Evolutionary conservation across 306 rosid species (phyloP).

Genomic region (Gastrolobium villosum): DNA sequence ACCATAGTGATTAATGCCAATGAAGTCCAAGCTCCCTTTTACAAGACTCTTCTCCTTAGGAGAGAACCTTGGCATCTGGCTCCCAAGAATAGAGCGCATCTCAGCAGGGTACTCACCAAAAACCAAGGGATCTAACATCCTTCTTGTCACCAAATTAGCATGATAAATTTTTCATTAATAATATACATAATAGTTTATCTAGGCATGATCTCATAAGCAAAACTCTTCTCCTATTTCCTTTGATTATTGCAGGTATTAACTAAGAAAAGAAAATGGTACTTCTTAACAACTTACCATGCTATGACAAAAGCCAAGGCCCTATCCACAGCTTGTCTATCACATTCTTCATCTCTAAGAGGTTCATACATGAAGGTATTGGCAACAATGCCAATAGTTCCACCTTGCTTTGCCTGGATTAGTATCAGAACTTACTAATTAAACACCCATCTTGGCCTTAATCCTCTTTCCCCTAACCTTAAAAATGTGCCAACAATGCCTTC

Average conservation of each 20-base stretch:
- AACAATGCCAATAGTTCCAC: conserved; percentile 65
- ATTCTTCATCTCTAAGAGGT: conserved; percentile 64
- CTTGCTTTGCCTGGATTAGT: conserved; percentile 58
- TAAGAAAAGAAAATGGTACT: background rate
- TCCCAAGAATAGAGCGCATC: conserved; percentile 64
- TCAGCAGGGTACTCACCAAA: conserved; percentile 73
- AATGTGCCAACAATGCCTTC: conserved; percentile 32
- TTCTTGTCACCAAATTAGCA: conserved; percentile 34
- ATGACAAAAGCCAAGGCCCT: conserved; percentile 65
- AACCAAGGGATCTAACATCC: conserved; percentile 64
- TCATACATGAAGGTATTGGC: conserved; percentile 56
- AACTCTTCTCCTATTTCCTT: background rate
- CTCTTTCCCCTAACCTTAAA: background rate
- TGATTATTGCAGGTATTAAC: conserved; percentile 9
- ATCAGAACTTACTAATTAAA: conserved; percentile 25
- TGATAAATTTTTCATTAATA: background rate
- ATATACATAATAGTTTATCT: background rate
- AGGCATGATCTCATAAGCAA: conserved; percentile 29
- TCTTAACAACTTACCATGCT: conserved; percentile 58
- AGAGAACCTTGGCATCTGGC: conserved; percentile 62
- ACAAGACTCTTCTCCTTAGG: conserved; percentile 53
- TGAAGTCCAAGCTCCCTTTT: conserved; percentile 65
- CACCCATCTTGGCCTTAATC: background rate
- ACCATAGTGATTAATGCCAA: conserved; percentile 71
- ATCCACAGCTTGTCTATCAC: conserved; percentile 56